phyloP scores from a whole-genome alignment of 73 alveolate genomes.

The Tetrahymena malaccensis region DNA sequence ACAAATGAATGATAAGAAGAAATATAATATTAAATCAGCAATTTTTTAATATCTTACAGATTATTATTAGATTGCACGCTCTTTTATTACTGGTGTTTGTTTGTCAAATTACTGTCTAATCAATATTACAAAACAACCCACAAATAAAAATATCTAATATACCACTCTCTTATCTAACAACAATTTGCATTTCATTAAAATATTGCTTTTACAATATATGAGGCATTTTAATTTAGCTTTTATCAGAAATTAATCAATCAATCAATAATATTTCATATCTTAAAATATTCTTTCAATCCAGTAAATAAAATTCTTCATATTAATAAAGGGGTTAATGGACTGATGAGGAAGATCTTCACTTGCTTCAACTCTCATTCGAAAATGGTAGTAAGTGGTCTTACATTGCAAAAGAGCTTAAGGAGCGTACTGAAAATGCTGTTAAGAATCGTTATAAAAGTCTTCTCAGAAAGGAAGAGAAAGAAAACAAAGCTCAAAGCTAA shows the following conservation, averaged over 20 bases:
- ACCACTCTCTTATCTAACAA: not conserved
- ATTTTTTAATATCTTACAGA: not conserved
- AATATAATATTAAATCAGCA: not conserved
- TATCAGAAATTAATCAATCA: no score
- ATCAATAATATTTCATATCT: not conserved
- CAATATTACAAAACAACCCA: not conserved
- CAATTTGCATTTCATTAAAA: no score
- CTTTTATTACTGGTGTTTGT: not conserved
- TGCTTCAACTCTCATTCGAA: not conserved
- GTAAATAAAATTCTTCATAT: not conserved
- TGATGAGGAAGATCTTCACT: not conserved
- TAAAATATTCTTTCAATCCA: not conserved
- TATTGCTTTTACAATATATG: no score
- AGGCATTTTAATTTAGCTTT: no score
- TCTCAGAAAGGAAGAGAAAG: conserved; percentile 21
- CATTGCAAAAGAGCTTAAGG: conserved; percentile 12
- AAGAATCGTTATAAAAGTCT: conserved; percentile 36
- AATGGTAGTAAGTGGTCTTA: conserved; percentile 36
- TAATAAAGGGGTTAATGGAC: not conserved
- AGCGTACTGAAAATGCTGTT: conserved; percentile 33
- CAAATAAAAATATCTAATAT: not conserved
- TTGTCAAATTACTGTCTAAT: not conserved
- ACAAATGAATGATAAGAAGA: not conserved
- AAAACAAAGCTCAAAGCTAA: not conserved
- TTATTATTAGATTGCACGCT: no score